A percentile compares a stretch with the other conserved stretches of the same genome.
These are phyloP conservation scores for Coemansia sp. DNA, from an alignment of 192 early-diverging fungal genomes.

Conservation along the genomic window DNA sequence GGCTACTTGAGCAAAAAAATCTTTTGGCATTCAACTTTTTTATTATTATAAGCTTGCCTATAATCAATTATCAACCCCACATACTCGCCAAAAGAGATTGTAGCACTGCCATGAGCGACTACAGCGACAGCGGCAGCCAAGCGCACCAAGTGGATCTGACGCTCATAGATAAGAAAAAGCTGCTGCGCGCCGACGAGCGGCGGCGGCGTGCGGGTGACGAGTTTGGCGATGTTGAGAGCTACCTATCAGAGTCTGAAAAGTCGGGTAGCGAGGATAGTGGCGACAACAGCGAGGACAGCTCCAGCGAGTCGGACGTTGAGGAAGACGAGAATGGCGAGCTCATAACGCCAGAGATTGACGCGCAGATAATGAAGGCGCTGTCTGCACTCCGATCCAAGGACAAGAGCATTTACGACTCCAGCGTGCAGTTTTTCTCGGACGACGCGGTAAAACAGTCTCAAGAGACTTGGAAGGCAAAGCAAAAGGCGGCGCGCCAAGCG, in stretches of 20 bases:
- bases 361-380: conserved; percentile 91
- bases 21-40: too few relatives aligned
- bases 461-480: conserved; percentile 35
- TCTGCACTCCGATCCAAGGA: conserved; percentile 70
- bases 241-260: conserved; percentile 22
- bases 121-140: background rate
- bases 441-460: conserved; percentile 34
- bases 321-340: conserved; percentile 79
- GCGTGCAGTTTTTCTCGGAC: conserved; percentile 70
- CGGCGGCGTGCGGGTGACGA: conserved; percentile 39
- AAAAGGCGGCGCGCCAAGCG: conserved; percentile 19
- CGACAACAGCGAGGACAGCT: conserved; percentile 29
- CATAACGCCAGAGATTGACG: conserved; percentile 84
- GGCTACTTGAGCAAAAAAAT: too few relatives aligned
- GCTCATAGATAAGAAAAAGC: conserved; percentile 34
- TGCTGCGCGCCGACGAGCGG: conserved; percentile 41
- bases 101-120: background rate
- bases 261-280: conserved; percentile 12
- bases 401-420: conserved; percentile 76
- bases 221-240: conserved; percentile 33
- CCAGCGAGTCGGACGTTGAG: conserved; percentile 59
- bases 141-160: conserved; percentile 8
- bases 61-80: background rate
- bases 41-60: background rate
- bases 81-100: background rate